These are phyloP conservation scores for Pisolithus thermaeus DNA, from an alignment of 1,284 basidiomycete genomes.

Conservation along the genomic window DNA sequence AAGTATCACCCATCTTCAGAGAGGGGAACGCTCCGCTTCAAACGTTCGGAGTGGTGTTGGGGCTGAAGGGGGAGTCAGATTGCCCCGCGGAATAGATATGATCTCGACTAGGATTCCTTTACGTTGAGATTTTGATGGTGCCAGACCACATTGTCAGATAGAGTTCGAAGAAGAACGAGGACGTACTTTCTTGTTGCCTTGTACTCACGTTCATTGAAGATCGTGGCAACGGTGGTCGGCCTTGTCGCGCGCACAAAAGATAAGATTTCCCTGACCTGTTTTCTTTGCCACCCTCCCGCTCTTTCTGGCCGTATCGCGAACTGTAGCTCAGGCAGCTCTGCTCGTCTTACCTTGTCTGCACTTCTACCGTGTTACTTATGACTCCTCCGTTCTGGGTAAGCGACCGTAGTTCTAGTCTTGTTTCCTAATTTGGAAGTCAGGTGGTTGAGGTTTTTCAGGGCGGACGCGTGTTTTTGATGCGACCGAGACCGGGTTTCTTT, in stretches of 20 bases:
- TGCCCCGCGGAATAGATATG: conserved; percentile 11
- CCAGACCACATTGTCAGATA: conserved; percentile 2
- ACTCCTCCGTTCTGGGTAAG: conserved; percentile 16
- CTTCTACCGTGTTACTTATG: too few relatives aligned
- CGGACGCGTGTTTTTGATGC: conserved; percentile 18
- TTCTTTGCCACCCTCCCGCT: background rate
- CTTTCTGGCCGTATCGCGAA: conserved; percentile 3
- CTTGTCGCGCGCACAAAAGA: conserved; percentile 3
- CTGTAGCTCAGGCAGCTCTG: conserved; percentile 14
- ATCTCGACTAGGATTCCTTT: background rate
- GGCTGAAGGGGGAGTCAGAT: too few relatives aligned
- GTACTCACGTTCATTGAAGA: conserved; percentile 8
- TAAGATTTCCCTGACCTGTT: background rate
- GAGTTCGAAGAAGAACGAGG: conserved; percentile 11
- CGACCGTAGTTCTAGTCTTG: conserved; percentile 12
- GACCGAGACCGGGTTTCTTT: conserved; percentile 9
- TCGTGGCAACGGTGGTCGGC: conserved; percentile 22
- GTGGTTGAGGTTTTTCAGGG: conserved; percentile 28
- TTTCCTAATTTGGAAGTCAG: conserved; percentile 25
- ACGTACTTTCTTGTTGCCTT: conserved; percentile 15
- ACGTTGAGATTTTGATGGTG: conserved; percentile 3
- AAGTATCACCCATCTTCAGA: too few relatives aligned
- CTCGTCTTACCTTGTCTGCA: background rate
- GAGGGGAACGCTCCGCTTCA: too few relatives aligned
- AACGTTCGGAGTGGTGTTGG: too few relatives aligned